Percentiles rank a stretch among this genome's conserved stretches.
phyloP scores from a whole-genome alignment of 2,329 filamentous ascomycete genomes.

The Lecanicillium sp. region DNA sequence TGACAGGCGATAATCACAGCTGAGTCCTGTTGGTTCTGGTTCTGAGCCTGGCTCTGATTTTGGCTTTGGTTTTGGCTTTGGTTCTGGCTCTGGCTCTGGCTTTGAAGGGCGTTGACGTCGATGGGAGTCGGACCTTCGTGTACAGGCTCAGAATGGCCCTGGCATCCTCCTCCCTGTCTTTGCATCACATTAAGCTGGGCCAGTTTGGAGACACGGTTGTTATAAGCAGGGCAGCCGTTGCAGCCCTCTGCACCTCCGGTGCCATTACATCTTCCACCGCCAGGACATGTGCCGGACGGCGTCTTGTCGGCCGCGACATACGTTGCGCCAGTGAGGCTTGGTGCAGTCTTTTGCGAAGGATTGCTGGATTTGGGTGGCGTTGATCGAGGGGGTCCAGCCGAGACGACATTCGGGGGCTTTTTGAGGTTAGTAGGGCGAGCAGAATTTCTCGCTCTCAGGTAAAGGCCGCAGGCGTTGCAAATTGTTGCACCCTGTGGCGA shows the following conservation, averaged over 20 bases:
- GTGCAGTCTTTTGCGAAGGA: slow-evolving; percentile 29
- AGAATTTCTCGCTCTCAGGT: slow-evolving; percentile 88
- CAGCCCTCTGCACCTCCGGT: slow-evolving; percentile 93
- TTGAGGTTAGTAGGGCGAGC: slow-evolving; percentile 86
- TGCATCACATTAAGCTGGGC: slow-evolving; percentile 60
- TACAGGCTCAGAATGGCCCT: slow-evolving; percentile 12
- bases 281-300: slow-evolving; percentile 82
- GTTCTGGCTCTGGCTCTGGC: slow-evolving; percentile 1
- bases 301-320: slow-evolving; percentile 73
- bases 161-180: slow-evolving; percentile 30
- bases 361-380: slow-evolving; percentile 29
- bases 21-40: slow-evolving; percentile 16
- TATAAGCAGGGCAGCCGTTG: slow-evolving; percentile 92
- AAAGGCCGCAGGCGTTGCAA: slow-evolving; percentile 95
- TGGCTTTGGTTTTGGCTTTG: slow-evolving; percentile 18
- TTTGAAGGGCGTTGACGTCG: slow-evolving; percentile 32
- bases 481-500: slow-evolving; percentile 91
- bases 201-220: slow-evolving; percentile 89
- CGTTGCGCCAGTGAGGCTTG: slow-evolving; percentile 47
- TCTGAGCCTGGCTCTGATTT: slow-evolving; percentile 11
- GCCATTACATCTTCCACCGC: slow-evolving; percentile 90
- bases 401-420: slow-evolving; percentile 53
- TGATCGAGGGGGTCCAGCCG: slow-evolving; percentile 34
- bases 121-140: slow-evolving; percentile 12
- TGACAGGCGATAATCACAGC: slow-evolving; percentile 76